Base-by-base conservation (phyloP, 1,139 yeast species). In the Taiozyma sp. region DNA sequence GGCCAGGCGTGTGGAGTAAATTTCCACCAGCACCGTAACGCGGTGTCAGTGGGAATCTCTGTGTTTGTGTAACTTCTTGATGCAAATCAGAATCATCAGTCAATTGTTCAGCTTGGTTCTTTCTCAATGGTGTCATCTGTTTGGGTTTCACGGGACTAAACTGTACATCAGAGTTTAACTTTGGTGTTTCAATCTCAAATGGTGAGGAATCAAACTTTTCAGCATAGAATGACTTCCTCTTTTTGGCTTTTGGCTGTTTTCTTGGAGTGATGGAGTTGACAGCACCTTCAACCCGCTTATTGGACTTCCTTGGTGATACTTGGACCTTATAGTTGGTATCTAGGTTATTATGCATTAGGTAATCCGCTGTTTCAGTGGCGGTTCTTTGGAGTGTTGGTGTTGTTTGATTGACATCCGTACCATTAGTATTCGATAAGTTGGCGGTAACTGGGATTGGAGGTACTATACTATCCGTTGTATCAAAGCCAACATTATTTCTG, bases 31-130 rank as follows among this genome's bases (percentile, higher is more conserved):
- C 65, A 0, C 71, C 71, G 48, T 73, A 74, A 50, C 73, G 73
- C 4, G 82, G 81, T 0, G 84, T 76, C 47, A 74, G 67, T 1
- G 83, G 83, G 54, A 78, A 78, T 52, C 81, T 62, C 51, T 75
- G 80, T 8, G 64, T 59, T 10, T 52, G 50, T 23, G 52, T 49
- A 13, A 47, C 52, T 16, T 55, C 58, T 4, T 48, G 47, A 27
- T 44, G 48, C 7, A 22, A 19, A 29, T 30, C 44, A 14, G 41
- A 48, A 41, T 46, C 51, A 10, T n/a, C n/a, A 5, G 38, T 28
- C 9, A 29, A 6, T n/a, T 39, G 29, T 43, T 44, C 29, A n/a
- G 8, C 43, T 22, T 13, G 48, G 10, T 48, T 47, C 50, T 34
- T 48, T 28, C 51, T 48, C 40, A 49, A 38, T 13, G 58, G 57